Percentiles rank a stretch among this genome's conserved stretches.
These are phyloP conservation scores for Podospora fimiseda DNA, from an alignment of 495 filamentous ascomycete species.

Conservation along the genomic window DNA sequence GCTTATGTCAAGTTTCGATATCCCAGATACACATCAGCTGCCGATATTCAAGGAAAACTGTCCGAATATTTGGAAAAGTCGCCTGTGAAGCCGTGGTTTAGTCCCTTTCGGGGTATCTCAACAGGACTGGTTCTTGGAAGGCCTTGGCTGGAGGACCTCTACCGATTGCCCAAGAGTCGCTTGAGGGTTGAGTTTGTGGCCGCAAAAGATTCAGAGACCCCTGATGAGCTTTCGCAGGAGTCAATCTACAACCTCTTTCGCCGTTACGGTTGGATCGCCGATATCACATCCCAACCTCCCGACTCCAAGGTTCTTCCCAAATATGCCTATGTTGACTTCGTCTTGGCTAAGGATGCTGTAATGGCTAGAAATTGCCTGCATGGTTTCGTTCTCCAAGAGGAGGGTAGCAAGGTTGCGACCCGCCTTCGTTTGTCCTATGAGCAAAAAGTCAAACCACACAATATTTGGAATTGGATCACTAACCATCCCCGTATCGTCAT, in stretches of 20 bases:
- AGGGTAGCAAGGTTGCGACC: conserved; percentile 69
- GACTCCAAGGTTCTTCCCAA: conserved; percentile 78
- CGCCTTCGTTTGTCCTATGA: conserved; percentile 76
- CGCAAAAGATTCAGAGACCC: conserved; percentile 48
- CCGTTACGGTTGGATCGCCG: conserved; percentile 76
- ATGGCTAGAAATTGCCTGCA: conserved; percentile 93
- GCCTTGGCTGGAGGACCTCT: conserved; percentile 95
- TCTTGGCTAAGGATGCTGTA: conserved; percentile 60
- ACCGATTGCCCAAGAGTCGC: conserved; percentile 67
- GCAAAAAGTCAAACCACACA: conserved; percentile 63
- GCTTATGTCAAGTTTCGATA: conserved; percentile 85
- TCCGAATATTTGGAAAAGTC: conserved; percentile 52
- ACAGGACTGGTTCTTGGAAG: conserved; percentile 66
- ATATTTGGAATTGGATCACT: conserved; percentile 82
- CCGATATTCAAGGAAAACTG: conserved; percentile 51
- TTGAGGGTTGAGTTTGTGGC: conserved; percentile 80
- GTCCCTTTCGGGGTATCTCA: conserved; percentile 65
- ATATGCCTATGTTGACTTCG: conserved; percentile 74
- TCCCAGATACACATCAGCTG: conserved; percentile 41
- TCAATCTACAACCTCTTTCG: conserved; percentile 81
- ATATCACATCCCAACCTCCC: conserved; percentile 70
- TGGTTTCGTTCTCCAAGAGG: conserved; percentile 64
- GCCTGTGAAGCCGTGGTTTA: conserved; percentile 84
- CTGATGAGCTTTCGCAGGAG: conserved; percentile 74
- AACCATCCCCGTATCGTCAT: conserved; percentile 85